Evolutionary conservation across 805 yeast genomes (phyloP).

Genomic region (Ogataea philodendri): DNA sequence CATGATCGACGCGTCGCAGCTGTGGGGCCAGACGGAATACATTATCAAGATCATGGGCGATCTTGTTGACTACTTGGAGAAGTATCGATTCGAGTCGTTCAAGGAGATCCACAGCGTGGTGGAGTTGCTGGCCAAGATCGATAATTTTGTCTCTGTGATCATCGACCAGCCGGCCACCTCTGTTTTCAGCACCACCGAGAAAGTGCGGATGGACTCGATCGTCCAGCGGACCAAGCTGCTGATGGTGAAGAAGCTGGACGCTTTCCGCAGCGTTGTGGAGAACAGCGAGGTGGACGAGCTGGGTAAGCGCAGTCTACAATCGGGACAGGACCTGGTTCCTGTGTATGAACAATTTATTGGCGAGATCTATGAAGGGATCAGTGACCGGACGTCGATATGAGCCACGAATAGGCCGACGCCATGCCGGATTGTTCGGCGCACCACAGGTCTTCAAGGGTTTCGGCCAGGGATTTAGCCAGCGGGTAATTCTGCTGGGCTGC

Average conservation of each 20-base stretch:
- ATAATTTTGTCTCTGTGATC: slow-evolving; percentile 31
- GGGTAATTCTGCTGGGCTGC: slow-evolving; percentile 13
- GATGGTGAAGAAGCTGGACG: slow-evolving; percentile 31
- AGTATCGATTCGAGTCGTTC: slow-evolving; percentile 29
- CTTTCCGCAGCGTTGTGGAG: slow-evolving; percentile 19
- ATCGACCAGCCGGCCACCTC: slow-evolving; percentile 25
- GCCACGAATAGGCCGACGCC: slow-evolving; percentile 7
- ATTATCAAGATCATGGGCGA: slow-evolving; percentile 65
- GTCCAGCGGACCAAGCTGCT: slow-evolving; percentile 32
- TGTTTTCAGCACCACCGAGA: slow-evolving; percentile 33
- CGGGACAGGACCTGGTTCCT: slow-evolving; percentile 10
- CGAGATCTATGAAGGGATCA: slow-evolving; percentile 36
- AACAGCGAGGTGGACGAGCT: slow-evolving; percentile 6
- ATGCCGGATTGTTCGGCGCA: slow-evolving; percentile 23
- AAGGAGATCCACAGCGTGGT: slow-evolving; percentile 25
- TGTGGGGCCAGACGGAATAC: slow-evolving; percentile 64
- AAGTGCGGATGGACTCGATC: slow-evolving; percentile 34
- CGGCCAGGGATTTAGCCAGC: slow-evolving; percentile 20
- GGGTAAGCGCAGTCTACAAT: slow-evolving; percentile 9
- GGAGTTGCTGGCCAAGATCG: slow-evolving; percentile 27
- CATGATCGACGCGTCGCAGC: slow-evolving; percentile 16
- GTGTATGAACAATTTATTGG: slow-evolving; percentile 32
- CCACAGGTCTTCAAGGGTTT: slow-evolving; percentile 31
- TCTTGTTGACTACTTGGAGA: slow-evolving; percentile 56
- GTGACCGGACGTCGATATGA: slow-evolving; percentile 34